These are phyloP conservation scores for Sinapis alba DNA, from an alignment of 441 rosid genomes.

Conservation along the genomic window DNA sequence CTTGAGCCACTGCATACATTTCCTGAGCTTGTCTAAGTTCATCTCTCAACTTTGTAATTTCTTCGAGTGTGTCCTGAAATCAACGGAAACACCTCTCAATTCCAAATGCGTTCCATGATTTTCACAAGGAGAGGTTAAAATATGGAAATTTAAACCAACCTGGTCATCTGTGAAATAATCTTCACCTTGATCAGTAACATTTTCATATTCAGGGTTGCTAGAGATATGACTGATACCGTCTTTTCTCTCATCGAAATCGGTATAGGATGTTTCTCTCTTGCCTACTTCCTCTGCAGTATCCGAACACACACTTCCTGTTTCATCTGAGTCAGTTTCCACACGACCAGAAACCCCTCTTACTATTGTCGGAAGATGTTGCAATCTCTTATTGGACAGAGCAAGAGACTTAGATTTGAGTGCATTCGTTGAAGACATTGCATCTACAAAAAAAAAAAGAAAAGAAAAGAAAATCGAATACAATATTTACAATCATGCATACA, in stretches of 20 bases:
- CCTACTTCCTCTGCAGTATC: conserved; percentile 42
- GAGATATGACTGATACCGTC: too few species aligned
- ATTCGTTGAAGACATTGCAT: too few species aligned
- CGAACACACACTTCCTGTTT: conserved; percentile 13
- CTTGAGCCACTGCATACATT: conserved; percentile 71
- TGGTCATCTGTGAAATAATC: conserved; percentile 46
- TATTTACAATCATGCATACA: neutral
- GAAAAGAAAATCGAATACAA: too few species aligned
- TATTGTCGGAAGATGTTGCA: conserved; percentile 20
- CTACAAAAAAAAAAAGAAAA: too few species aligned
- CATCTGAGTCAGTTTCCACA: conserved; percentile 29
- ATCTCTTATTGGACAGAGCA: conserved; percentile 23
- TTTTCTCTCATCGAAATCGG: too few species aligned
- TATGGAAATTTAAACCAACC: conserved; percentile 42
- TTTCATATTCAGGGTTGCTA: too few species aligned
- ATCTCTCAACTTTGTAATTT: conserved; percentile 71
- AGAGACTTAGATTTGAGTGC: conserved; percentile 12
- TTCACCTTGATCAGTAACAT: conserved; percentile 45
- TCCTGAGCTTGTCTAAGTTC: conserved; percentile 83
- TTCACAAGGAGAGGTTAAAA: neutral
- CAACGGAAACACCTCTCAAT: neutral
- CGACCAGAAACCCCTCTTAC: conserved; percentile 16
- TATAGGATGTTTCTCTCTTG: conserved; percentile 23
- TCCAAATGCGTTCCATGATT: neutral
- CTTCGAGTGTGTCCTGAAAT: conserved; percentile 41